Base-by-base conservation (phyloP, 2,329 filamentous ascomycete genomes). In the Leptosphaerulina australis region DNA sequence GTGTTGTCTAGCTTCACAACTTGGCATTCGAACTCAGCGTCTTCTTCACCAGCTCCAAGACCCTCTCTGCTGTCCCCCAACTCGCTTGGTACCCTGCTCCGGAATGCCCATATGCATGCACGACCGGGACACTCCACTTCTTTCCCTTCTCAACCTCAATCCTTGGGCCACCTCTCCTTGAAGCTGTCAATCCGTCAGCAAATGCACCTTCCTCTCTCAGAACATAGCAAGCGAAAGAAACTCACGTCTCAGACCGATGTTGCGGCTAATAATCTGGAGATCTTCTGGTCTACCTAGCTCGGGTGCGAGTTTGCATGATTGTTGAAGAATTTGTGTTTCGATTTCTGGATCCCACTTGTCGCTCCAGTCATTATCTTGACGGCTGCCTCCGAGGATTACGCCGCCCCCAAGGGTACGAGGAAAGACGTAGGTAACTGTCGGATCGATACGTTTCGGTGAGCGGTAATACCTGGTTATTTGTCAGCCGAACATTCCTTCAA, bases 331-430 rank as follows among this genome's bases (percentile, higher is more conserved):
- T n/a, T 91, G 82, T 41, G 82, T 73, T 0, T 91, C 90, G 5
- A 91, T 79, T 64, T 89, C 88, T 0, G 87, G 85, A 63, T 96
- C 91, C 4, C 87, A 85, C 56, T 87, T 82, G 22, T 84, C 82
- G 60, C 92, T 88, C 91, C 90, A 96, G 64, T 88, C 87, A 33
- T 86, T 82, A 60, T 88, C 84, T 69, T 91, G 85, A 61, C 94
- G 89, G 34, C 87, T 92, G 1, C 92, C 92, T 18, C 92, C 92
- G 1, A 96, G 77, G 29, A 96, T 81, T 0, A 90, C 93, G 11
- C 92, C 92, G 17, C 92, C 92, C n/a, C 85, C 82, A 5, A 74
- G 65, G 1, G 72, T 68, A 2, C 77, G 67, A 3, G 75, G 76
- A 52, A 79, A 78, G 5, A 79, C 66, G 48, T 79, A 77, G 0